These are phyloP conservation scores for Endocladia muricata DNA, from an alignment of 31 red algal genomes.

Conservation along the genomic window DNA sequence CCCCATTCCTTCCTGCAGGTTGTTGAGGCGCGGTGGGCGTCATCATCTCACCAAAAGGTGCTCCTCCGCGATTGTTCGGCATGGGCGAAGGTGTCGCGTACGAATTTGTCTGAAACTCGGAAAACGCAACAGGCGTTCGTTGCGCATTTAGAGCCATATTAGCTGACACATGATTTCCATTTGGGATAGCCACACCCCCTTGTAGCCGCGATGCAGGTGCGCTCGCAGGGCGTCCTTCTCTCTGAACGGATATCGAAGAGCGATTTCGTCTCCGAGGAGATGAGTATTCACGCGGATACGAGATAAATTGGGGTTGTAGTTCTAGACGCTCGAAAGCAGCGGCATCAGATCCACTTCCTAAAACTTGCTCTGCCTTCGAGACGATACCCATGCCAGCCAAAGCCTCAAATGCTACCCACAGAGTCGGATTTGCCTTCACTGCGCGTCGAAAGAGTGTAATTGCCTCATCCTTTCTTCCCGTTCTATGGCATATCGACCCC, in stretches of 20 bases:
- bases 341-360: slow-evolving; percentile 19
- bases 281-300: not conserved
- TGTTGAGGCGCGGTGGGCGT: slow-evolving; percentile 36
- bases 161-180: too few species aligned
- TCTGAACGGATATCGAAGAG: too few species aligned
- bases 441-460: slow-evolving; percentile 44
- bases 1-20: slow-evolving; percentile 1
- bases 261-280: not conserved
- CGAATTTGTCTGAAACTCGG: too few species aligned
- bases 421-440: slow-evolving; percentile 56
- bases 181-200: too few species aligned
- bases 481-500: slow-evolving; percentile 55
- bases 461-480: slow-evolving; percentile 67
- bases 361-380: slow-evolving; percentile 26
- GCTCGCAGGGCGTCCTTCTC: too few species aligned
- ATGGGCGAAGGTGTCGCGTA: too few species aligned
- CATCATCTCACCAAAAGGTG: slow-evolving; percentile 8
- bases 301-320: slow-evolving; percentile 35
- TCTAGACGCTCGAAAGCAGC: slow-evolving; percentile 31
- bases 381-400: slow-evolving; percentile 53
- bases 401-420: slow-evolving; percentile 65
- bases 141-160: too few species aligned
- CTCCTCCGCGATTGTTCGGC: too few species aligned
- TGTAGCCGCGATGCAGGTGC: not conserved
- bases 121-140: too few species aligned